A percentile compares a stretch with the other conserved stretches of the same genome.
Conservation (phyloP, 495 filamentous ascomycete species). For the Hyaloscypha bicolor region DNA sequence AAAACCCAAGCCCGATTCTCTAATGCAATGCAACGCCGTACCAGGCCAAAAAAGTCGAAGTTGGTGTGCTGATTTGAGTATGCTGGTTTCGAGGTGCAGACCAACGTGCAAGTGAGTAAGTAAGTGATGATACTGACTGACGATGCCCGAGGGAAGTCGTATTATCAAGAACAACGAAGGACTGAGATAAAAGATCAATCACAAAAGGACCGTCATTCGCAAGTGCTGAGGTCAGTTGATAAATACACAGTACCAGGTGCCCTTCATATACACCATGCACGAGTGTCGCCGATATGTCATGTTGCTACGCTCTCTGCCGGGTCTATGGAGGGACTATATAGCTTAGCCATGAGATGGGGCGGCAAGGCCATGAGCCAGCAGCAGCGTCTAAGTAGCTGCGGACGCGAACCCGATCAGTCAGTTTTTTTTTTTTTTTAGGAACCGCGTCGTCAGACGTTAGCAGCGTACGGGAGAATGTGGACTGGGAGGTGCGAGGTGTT, state of each 20-base stretch:
- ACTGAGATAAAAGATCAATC: slow-evolving; percentile 21
- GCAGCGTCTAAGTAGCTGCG: slow-evolving; percentile 21
- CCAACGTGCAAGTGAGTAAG: background rate
- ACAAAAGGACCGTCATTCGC: slow-evolving; percentile 26
- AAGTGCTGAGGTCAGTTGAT: slow-evolving; percentile 22
- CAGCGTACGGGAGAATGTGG: slow-evolving; percentile 3
- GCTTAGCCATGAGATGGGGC: slow-evolving; percentile 21
- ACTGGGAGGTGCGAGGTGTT: background rate
- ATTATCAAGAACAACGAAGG: slow-evolving; percentile 23
- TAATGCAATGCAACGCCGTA: slow-evolving; percentile 19
- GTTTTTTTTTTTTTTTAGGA: slow-evolving; percentile 23
- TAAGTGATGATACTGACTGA: background rate
- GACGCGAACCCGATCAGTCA: slow-evolving; percentile 34
- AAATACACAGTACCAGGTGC: slow-evolving; percentile 23
- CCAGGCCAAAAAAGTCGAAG: background rate
- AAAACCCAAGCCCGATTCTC: slow-evolving; percentile 15
- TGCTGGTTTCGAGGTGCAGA: background rate
- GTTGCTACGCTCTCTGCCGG: slow-evolving; percentile 23
- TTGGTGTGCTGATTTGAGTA: background rate
- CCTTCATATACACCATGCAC: slow-evolving; percentile 23
- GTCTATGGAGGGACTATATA: slow-evolving; percentile 31
- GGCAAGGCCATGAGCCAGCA: slow-evolving; percentile 8
- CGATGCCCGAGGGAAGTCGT: background rate
- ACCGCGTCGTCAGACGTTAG: slow-evolving; percentile 9
- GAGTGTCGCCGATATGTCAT: slow-evolving; percentile 31